Evolutionary conservation across 345 rosid species (phyloP), one percentile per base, ranked within the genome.

Genomic region (Litchi chinensis): DNA sequence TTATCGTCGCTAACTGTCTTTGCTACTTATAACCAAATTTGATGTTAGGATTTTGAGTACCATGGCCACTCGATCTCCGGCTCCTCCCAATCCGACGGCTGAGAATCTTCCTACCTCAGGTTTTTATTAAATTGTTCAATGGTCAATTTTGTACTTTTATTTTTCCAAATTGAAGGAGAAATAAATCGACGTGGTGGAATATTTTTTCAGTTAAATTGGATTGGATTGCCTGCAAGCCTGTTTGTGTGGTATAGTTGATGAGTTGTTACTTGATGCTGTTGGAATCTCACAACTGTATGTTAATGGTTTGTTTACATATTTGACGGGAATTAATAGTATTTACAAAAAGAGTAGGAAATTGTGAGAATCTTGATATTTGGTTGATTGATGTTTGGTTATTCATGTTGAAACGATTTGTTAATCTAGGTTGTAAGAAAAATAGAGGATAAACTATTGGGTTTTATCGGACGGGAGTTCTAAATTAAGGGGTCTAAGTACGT

Each of bases 51-150:
- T 32, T 75, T 65, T 21, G 74, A 71, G 57, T 11, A 63, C 15
- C 52, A 87, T 88, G 88, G 85, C 89, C 69, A 84, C 81, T 80
- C 68, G 80, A 73, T 68, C 90, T 26, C 68, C 91, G 26, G 5
- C 83, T 64, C 83, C 86, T 68, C 74, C 85, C 8, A 73, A 52
- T 72, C 63, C 82, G 65, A 15, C 78, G 63, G 77, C 76, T 21
- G 86, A 67, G 15, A 78, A 80, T 19, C 80, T 79, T 60, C 87
- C 80, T 57, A 65, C 44, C 67, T 73, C 82, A 82, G 88, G 87
- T 90, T n/a, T 26, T 70, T 13, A 39, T 64, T n/a, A 4, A 13
- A 32, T 37, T 60, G 24, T 9, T 60, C 40, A 22, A 74, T n/a
- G 75, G 18, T 54, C 60, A 19, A 54, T 39, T 0, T 19, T 26